Percentiles rank a stretch among this genome's conserved stretches.
These are phyloP conservation scores for Cystobasidiaceae sp. DNA, from an alignment of 1,284 basidiomycete genomes.

Conservation along the genomic window DNA sequence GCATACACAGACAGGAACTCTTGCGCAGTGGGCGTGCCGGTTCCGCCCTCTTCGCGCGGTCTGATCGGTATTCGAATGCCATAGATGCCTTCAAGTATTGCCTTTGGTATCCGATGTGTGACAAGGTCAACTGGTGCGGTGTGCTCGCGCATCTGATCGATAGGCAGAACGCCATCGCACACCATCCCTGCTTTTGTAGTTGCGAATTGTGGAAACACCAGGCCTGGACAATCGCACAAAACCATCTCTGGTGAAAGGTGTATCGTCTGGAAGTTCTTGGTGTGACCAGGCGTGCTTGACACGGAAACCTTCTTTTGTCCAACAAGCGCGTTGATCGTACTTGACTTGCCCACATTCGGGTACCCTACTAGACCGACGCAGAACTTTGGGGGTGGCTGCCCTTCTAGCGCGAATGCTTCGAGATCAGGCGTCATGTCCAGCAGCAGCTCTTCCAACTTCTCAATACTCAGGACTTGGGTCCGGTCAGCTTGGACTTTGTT, in stretches of 20 bases:
- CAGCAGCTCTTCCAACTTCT: conserved; percentile 87
- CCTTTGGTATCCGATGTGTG: conserved; percentile 71
- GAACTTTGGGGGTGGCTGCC: conserved; percentile 56
- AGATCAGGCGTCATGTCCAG: conserved; percentile 69
- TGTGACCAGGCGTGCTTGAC: conserved; percentile 95
- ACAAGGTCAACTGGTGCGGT: conserved; percentile 80
- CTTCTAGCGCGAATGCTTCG: conserved; percentile 40
- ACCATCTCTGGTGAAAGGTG: conserved; percentile 78
- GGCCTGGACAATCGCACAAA: conserved; percentile 97
- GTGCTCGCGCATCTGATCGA: conserved; percentile 95
- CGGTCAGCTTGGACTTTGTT: conserved; percentile 54
- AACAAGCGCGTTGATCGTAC: conserved; percentile 57
- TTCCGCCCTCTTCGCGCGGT: conserved; percentile 75
- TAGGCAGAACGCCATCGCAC: conserved; percentile 93
- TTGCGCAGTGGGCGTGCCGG: conserved; percentile 69
- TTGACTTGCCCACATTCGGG: conserved; percentile 60
- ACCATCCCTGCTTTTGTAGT: conserved; percentile 92
- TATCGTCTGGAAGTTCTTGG: conserved; percentile 99
- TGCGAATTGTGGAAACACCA: conserved; percentile 97
- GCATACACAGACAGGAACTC: conserved; percentile 85
- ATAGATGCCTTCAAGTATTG: conserved; percentile 84
- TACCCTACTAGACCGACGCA: conserved; percentile 62
- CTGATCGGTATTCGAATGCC: conserved; percentile 71
- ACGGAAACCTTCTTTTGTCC: conserved; percentile 89
- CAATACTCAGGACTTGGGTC: conserved; percentile 74